A percentile compares a stretch with the other conserved stretches of the same genome.
Evolutionary conservation across 1,139 yeast species (phyloP).

Genomic region (Taphrina populina): DNA sequence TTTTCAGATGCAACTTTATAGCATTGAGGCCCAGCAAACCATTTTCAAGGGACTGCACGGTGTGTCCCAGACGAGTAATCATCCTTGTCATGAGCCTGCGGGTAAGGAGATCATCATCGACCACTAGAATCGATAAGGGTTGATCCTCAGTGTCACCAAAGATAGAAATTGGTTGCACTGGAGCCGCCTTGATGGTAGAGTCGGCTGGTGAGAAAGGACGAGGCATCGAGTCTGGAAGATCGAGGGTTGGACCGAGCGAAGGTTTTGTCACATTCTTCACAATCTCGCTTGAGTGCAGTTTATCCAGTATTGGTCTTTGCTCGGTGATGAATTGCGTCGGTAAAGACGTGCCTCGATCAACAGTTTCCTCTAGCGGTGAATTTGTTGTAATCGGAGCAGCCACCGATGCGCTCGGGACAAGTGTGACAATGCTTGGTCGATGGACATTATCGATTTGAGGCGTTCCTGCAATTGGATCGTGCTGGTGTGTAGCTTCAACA

Average conservation of each 20-base stretch:
- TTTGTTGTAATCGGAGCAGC: neutral
- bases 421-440: neutral
- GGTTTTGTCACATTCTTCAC: neutral
- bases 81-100: constrained; percentile 28
- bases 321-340: neutral
- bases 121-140: constrained; percentile 24
- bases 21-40: constrained; percentile 22
- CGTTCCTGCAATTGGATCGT: neutral
- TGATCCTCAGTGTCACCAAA: constrained; percentile 2
- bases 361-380: neutral
- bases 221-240: neutral
- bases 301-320: constrained; percentile 2
- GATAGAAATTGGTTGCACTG: neutral
- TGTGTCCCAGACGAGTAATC: constrained; percentile 29
- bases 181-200: neutral
- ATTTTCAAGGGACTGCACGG: constrained; percentile 20
- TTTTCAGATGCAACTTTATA: constrained; percentile 3
- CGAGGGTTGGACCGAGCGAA: neutral
- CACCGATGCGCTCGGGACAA: neutral
- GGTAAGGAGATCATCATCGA: constrained; percentile 29
- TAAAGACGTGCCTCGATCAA: neutral
- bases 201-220: constrained; percentile 19
- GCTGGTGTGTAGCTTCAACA: neutral
- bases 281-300: constrained; percentile 15
- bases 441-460: too few relatives aligned